Percentiles rank a stretch among this genome's conserved stretches.
phyloP scores from a whole-genome alignment of 768 basidiomycete genomes.

The Mycena amicta region DNA sequence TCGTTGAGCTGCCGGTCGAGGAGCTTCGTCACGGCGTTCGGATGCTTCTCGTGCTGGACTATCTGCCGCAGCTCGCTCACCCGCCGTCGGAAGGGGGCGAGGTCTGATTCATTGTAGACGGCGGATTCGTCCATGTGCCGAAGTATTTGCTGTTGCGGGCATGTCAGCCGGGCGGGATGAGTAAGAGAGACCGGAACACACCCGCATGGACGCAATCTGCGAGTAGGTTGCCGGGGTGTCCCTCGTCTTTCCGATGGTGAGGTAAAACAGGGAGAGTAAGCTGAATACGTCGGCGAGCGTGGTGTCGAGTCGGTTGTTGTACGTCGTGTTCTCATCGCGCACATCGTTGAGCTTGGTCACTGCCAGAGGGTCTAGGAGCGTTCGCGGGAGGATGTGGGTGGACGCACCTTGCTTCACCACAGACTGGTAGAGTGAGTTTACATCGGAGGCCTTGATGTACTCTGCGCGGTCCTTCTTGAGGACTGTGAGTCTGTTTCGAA shows the following conservation, averaged over 20 bases:
- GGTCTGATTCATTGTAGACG: slow-evolving; percentile 90
- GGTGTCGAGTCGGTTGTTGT: slow-evolving; percentile 92
- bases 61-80: slow-evolving; percentile 83
- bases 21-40: slow-evolving; percentile 84
- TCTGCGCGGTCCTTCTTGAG: slow-evolving; percentile 92
- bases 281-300: slow-evolving; percentile 95
- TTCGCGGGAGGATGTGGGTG: background rate
- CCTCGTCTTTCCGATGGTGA: slow-evolving; percentile 94
- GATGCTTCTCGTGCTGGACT: slow-evolving; percentile 85
- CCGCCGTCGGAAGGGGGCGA: slow-evolving; percentile 84
- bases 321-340: slow-evolving; percentile 71
- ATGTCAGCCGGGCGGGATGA: slow-evolving; percentile 11
- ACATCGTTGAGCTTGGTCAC: slow-evolving; percentile 93
- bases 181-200: slow-evolving; percentile 48
- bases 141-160: slow-evolving; percentile 73
- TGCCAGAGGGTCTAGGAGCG: slow-evolving; percentile 25
- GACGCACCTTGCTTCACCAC: slow-evolving; percentile 89
- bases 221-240: slow-evolving; percentile 95
- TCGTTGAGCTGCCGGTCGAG: slow-evolving; percentile 90
- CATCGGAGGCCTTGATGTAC: slow-evolving; percentile 92
- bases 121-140: slow-evolving; percentile 96
- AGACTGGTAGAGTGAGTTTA: slow-evolving; percentile 87
- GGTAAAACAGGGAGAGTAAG: slow-evolving; percentile 93
- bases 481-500: slow-evolving; percentile 92
- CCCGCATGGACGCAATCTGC: slow-evolving; percentile 94